Base-by-base conservation (phyloP, 305 asterid species). In the Rubia balearica region DNA sequence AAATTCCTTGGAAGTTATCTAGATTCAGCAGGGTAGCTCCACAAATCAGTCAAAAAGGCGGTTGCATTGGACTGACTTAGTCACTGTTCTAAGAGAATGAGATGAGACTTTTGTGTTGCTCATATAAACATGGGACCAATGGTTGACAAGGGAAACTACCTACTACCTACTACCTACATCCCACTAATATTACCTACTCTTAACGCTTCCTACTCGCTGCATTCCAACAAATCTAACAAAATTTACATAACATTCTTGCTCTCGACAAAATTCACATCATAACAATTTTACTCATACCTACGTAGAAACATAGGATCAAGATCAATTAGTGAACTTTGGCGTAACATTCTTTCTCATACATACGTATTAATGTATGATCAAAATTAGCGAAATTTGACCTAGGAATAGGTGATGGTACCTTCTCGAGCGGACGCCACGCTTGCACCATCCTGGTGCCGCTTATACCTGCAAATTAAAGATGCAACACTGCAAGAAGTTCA, bases 141-240 rank as follows among this genome's bases (percentile, higher is more conserved):
- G 57, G 6, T 51, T 51, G 57, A 51, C 57, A 51, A 51, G 57
- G 9, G 57, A 51, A n/a, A n/a, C n/a, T 49, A 14, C 56, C 16
- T 13, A 16, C 8, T 16, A 16, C 57, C 7, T 51, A 17, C 2
- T 48, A 17, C 13, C 19, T 51, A 16, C 57, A 51, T 51, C 57
- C 57, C 57, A 51, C 57, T 51, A 51, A 51, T 51, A 51, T 51
- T 51, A 51, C 57, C 57, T 16, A 51, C 17, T 51, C 57, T n/a
- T 48, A 48, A 16, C 21, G 16, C 57, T 51, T 51, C 57, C 57
- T 51, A 51, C 22, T 51, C 57, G 16, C 17, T 30, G 33, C 33
- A 30, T 30, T 3, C 33, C 3, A 3, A 30, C 3, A 3, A 30
- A 30, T 30, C 33, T 3, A 30, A 30, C 33, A 30, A 30, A 30